Conservation (phyloP, 495 filamentous ascomycete species). For the Aspergillus homomorphus region DNA sequence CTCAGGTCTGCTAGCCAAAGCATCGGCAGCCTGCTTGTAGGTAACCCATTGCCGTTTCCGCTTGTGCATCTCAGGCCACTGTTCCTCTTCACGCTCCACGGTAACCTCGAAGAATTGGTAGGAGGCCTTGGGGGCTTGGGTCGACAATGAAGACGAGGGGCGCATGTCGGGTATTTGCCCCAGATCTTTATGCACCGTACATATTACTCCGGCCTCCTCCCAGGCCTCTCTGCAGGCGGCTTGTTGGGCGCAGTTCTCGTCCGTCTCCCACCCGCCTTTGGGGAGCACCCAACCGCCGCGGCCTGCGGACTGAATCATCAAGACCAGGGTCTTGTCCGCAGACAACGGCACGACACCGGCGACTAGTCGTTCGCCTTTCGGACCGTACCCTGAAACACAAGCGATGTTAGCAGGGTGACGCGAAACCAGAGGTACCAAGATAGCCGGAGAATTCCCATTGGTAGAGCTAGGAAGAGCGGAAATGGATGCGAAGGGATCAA, state of each 20-base stretch:
- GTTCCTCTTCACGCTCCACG: conserved; percentile 73
- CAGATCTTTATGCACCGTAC: conserved; percentile 75
- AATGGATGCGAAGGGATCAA: conserved; percentile 10
- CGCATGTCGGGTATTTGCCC: conserved; percentile 80
- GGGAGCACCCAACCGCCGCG: conserved; percentile 92
- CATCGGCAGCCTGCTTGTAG: conserved; percentile 73
- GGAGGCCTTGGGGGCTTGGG: conserved; percentile 67
- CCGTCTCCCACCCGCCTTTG: conserved; percentile 96
- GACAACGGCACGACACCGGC: conserved; percentile 88
- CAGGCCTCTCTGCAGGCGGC: conserved; percentile 84
- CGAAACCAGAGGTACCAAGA: neutral
- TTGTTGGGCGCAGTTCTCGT: conserved; percentile 69
- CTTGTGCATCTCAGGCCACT: conserved; percentile 96
- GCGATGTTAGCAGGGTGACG: conserved; percentile 14
- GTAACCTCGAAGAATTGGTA: conserved; percentile 88
- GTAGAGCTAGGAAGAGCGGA: conserved; percentile 2
- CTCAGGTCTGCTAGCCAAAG: conserved; percentile 77
- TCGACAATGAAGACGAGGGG: conserved; percentile 51
- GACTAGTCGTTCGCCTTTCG: conserved; percentile 90
- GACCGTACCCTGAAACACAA: conserved; percentile 70
- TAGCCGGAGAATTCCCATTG: neutral
- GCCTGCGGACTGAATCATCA: conserved; percentile 88
- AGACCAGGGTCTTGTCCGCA: conserved; percentile 70
- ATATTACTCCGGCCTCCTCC: conserved; percentile 93
- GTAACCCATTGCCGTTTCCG: conserved; percentile 84